A percentile compares a stretch with the other conserved stretches of the same genome.
These are phyloP conservation scores for Orobanche coerulescens DNA, from an alignment of 257 asterid genomes.

Conservation along the genomic window DNA sequence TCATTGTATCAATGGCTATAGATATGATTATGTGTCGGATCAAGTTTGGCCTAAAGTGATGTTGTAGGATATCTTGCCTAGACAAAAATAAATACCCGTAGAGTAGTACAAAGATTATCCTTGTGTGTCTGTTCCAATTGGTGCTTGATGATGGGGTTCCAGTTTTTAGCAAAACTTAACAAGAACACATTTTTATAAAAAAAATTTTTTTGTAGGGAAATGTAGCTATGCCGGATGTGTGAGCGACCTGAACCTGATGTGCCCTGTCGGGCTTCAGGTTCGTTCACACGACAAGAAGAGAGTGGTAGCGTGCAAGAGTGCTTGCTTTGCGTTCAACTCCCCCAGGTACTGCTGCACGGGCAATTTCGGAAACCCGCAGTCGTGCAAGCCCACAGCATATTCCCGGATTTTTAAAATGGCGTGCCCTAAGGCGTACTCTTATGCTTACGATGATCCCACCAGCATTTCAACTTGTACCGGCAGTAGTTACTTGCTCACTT, in stretches of 20 bases:
- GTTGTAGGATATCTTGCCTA: too few relatives aligned
- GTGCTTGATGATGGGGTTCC: too few relatives aligned
- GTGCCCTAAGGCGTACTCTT: slow-evolving; percentile 93
- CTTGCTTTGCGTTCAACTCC: slow-evolving; percentile 53
- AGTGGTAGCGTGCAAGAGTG: slow-evolving; percentile 81
- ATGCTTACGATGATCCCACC: slow-evolving; percentile 95
- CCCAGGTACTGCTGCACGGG: slow-evolving; percentile 96
- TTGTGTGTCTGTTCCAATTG: too few relatives aligned
- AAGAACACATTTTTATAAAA: too few relatives aligned
- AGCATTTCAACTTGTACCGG: slow-evolving; percentile 91
- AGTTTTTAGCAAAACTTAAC: too few relatives aligned
- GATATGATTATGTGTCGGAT: too few relatives aligned
- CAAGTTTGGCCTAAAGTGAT: too few relatives aligned
- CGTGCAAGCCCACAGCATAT: slow-evolving; percentile 96
- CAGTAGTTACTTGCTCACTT: slow-evolving; percentile 64
- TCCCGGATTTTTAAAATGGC: slow-evolving; percentile 83
- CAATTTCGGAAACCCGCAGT: slow-evolving; percentile 61
- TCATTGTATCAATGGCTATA: too few relatives aligned
- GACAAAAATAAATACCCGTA: too few relatives aligned
- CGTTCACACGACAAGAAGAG: slow-evolving; percentile 19
- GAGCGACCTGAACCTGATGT: slow-evolving; percentile 20
- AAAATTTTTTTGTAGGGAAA: neutral
- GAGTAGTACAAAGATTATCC: too few relatives aligned
- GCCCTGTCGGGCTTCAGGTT: slow-evolving; percentile 59
- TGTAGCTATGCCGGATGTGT: slow-evolving; percentile 38